Evolutionary conservation across 75 land plant species (phyloP).

Genomic region (Pinus taeda): DNA sequence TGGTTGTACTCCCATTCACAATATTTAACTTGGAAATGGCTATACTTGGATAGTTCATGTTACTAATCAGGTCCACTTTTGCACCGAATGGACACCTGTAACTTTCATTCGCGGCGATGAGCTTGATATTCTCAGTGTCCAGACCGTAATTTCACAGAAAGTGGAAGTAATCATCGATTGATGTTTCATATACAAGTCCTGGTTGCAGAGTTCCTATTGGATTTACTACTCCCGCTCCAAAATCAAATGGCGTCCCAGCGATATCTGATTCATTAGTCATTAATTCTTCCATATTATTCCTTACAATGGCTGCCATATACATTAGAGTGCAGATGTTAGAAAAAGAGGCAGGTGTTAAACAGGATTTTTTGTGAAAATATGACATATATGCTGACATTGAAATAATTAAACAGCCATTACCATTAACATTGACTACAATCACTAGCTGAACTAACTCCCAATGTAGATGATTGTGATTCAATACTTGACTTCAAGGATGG

Average conservation of each 20-base stretch:
- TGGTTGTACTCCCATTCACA: constrained; percentile 12
- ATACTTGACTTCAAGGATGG: too few species aligned
- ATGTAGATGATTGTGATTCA: too few species aligned
- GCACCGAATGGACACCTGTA: constrained; percentile 48
- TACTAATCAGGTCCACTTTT: constrained; percentile 26
- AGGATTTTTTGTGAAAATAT: too few species aligned
- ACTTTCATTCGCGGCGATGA: constrained; percentile 24
- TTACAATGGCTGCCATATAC: constrained; percentile 36
- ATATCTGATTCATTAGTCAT: constrained; percentile 28
- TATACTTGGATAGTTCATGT: constrained; percentile 78
- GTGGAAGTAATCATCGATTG: constrained; percentile 35
- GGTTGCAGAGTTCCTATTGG: constrained; percentile 48
- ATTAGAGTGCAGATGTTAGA: not conserved
- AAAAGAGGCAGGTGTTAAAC: too few species aligned
- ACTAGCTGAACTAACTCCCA: too few species aligned
- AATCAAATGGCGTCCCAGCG: constrained; percentile 57
- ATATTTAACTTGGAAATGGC: constrained; percentile 35
- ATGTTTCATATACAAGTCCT: constrained; percentile 64
- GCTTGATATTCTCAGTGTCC: constrained; percentile 21
- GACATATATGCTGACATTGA: too few species aligned
- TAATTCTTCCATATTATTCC: constrained; percentile 36
- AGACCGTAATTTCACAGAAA: constrained; percentile 70
- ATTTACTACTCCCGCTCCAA: constrained; percentile 68
- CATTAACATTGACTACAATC: too few species aligned
- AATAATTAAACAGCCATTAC: too few species aligned